phyloP scores from a whole-genome alignment of 352 stramenopile species.

The Globisporangium emineosum region DNA sequence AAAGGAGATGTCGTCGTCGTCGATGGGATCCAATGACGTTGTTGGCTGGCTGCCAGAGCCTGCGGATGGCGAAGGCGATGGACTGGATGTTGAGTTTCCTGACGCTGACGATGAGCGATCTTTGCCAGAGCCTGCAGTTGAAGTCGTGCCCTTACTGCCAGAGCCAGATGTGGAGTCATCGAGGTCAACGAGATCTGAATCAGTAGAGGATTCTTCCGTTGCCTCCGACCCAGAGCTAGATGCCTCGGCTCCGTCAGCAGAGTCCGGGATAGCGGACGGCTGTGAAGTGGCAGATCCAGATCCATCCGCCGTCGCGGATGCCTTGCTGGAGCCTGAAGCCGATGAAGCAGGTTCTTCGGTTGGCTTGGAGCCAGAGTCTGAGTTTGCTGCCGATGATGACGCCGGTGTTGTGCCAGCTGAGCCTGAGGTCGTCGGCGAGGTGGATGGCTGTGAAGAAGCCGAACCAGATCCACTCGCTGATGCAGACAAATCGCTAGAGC shows the following conservation, averaged over 20 bases:
- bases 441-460: background rate
- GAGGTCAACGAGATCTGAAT: background rate
- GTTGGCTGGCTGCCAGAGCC: background rate
- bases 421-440: background rate
- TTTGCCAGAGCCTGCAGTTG: background rate
- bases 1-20: slow-evolving; percentile 21
- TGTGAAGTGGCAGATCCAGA: background rate
- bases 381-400: background rate
- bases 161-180: background rate
- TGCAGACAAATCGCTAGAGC: background rate
- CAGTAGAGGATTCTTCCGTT: background rate
- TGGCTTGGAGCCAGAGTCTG: background rate
- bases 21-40: background rate
- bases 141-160: background rate
- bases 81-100: background rate
- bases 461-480: background rate
- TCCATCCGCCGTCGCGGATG: background rate
- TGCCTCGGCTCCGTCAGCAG: background rate
- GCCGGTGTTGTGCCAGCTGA: background rate
- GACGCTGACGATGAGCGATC: background rate
- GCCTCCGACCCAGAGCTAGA: background rate
- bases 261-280: background rate
- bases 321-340: background rate
- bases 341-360: background rate
- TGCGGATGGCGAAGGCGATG: slow-evolving; percentile 5